These are phyloP conservation scores for Fusarium veterinarium DNA, from an alignment of 2,329 filamentous ascomycete species.

Conservation along the genomic window DNA sequence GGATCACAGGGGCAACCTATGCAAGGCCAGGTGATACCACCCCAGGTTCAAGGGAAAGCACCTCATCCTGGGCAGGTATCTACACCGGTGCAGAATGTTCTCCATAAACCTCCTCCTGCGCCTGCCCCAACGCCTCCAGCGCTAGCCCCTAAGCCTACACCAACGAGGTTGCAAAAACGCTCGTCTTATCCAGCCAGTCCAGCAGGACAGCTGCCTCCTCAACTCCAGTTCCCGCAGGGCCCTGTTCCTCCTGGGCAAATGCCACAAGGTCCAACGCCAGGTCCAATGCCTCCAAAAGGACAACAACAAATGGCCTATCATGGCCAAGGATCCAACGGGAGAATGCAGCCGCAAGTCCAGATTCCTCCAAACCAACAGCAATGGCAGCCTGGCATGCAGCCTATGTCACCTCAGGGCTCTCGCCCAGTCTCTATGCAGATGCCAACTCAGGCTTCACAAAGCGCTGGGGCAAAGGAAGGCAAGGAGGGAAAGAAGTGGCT, in stretches of 20 bases:
- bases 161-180: constrained; percentile 18
- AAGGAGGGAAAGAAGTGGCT: constrained; percentile 42
- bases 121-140: constrained; percentile 5
- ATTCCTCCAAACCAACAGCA: constrained; percentile 30
- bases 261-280: neutral
- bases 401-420: constrained; percentile 14
- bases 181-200: constrained; percentile 24
- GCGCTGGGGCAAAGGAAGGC: constrained; percentile 38
- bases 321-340: constrained; percentile 10
- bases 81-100: neutral
- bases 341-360: constrained; percentile 33
- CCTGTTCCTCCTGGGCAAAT: constrained; percentile 9
- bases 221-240: constrained; percentile 6
- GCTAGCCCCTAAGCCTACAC: constrained; percentile 14
- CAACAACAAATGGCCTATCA: constrained; percentile 9
- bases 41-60: constrained; percentile 4
- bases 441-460: constrained; percentile 26
- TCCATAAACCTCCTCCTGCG: constrained; percentile 8
- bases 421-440: constrained; percentile 37
- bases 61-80: constrained; percentile 10
- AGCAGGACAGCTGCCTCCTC: constrained; percentile 18
- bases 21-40: constrained; percentile 6
- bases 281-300: constrained; percentile 9
- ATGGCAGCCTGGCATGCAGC: constrained; percentile 32
- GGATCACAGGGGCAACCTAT: constrained; percentile 10